Evolutionary conservation across 805 yeast species (phyloP).

Genomic region (Allodekkera sacchari): DNA sequence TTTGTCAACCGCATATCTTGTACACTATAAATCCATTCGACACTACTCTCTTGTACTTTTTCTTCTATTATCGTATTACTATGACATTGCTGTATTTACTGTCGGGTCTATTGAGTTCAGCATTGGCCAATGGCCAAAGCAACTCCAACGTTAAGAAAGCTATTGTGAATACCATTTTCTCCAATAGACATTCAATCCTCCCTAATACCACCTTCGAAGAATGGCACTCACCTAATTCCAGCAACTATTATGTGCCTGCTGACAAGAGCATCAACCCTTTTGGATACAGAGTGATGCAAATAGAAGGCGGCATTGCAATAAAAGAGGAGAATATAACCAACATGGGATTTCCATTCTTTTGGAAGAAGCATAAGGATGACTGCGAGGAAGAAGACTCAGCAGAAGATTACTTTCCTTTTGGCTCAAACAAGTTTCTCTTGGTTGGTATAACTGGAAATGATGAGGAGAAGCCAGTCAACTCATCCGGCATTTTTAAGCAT

Average conservation of each 20-base stretch:
- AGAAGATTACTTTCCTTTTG: conserved; percentile 18
- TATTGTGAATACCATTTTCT: conserved; percentile 14
- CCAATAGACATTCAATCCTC: conserved; percentile 12
- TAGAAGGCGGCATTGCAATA: conserved; percentile 6
- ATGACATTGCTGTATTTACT: no score
- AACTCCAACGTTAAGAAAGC: no score
- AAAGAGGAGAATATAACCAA: conserved; percentile 20
- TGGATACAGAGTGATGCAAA: background rate
- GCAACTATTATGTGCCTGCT: conserved; percentile 17
- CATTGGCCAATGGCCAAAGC: no score
- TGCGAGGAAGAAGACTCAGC: conserved; percentile 6
- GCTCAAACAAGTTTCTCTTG: conserved; percentile 18
- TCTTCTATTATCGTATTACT: no score
- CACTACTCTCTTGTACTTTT: no score
- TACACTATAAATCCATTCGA: no score
- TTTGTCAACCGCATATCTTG: no score
- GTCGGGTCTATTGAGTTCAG: no score
- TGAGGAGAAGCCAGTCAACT: background rate
- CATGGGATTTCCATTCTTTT: conserved; percentile 21
- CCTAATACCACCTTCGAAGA: conserved; percentile 13
- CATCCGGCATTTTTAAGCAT: background rate
- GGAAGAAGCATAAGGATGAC: conserved; percentile 12
- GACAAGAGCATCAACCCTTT: background rate
- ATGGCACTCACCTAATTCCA: conserved; percentile 21
- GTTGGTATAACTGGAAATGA: conserved; percentile 16